Base-by-base conservation (phyloP, 768 basidiomycete species). In the Podaxis carcinomalis region DNA sequence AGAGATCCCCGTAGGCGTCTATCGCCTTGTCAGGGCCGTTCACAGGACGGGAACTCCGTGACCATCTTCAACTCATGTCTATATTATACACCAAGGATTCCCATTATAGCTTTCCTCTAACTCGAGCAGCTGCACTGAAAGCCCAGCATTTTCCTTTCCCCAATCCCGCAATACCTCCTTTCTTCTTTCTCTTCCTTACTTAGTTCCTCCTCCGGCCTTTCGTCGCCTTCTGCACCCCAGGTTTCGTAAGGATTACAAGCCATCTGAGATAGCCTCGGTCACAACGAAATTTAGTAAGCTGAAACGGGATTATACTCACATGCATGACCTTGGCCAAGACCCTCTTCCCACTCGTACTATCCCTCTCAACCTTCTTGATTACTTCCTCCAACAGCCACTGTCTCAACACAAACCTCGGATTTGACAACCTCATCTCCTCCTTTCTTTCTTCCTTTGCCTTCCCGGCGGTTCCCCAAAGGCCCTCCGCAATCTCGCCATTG, bases 331-430 rank as follows among this genome's bases (percentile, higher is more conserved):
- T 92, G 11, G 85, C 86, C 54, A 98, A 75, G 2, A 90, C 75
- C 61, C 80, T 77, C 75, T 85, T 87, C 51, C 89, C 90, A 61
- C 75, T 82, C 21, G 77, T 75, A 9, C 77, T 69, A 67, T 94
- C 90, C 62, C 74, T 73, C 69, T 94, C 90, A 1, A 93, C 83
- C 64, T 82, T 82, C 63, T 75, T 73, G 69, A 98, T 98, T 23
- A 92, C 88, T 68, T 98, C 95, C 71, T 98, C 95, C 36, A 99
- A 78, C 7, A 98, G 76, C 97, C 97, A 98, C 73, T 98, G 97
- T 62, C 97, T 79, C 62, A 98, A 73, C 36, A 96, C 87, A 73
- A 99, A 98, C 37, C 95, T 80, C 16, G 97, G 97, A 70, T 99
- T 99, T 28, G 80, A 85, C 23, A 64, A 71, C 63, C 77, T 80